phyloP scores from a whole-genome alignment of 2,329 filamentous ascomycete genomes.

The Ophiosphaerella narmari region DNA sequence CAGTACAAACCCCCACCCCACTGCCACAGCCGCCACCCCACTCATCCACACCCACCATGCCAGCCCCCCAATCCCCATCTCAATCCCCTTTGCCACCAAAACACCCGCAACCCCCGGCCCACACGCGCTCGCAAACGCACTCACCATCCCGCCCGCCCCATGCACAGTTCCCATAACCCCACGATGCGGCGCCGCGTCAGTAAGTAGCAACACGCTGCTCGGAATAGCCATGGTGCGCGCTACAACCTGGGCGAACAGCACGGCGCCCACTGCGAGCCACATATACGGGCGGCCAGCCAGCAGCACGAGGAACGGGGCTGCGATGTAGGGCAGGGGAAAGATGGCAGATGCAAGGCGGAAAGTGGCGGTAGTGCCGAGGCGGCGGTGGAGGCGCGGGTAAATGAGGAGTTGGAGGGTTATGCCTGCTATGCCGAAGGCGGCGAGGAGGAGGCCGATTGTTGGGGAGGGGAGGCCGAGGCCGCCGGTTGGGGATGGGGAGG shows the following conservation, averaged over 20 bases:
- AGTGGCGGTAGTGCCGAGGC: conserved; percentile 45
- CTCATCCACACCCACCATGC: conserved; percentile 61
- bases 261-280: conserved; percentile 46
- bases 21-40: conserved; percentile 52
- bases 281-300: too few relatives aligned
- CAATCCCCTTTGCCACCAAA: conserved; percentile 62
- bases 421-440: conserved; percentile 51
- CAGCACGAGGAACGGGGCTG: conserved; percentile 8
- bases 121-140: conserved; percentile 60
- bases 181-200: conserved; percentile 61
- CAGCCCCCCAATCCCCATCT: conserved; percentile 59
- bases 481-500: conserved; percentile 33
- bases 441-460: conserved; percentile 50
- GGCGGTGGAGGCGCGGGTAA: conserved; percentile 47
- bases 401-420: conserved; percentile 51
- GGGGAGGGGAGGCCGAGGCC: conserved; percentile 52
- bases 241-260: conserved; percentile 49
- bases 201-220: conserved; percentile 62
- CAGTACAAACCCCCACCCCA: conserved; percentile 59
- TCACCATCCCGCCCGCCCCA: conserved; percentile 62
- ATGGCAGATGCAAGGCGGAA: conserved; percentile 47
- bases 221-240: conserved; percentile 59
- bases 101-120: conserved; percentile 63
- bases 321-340: conserved; percentile 50
- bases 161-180: conserved; percentile 60